These are phyloP conservation scores for Solanum stenotomum DNA, from an alignment of 257 asterid genomes.

Conservation along the genomic window DNA sequence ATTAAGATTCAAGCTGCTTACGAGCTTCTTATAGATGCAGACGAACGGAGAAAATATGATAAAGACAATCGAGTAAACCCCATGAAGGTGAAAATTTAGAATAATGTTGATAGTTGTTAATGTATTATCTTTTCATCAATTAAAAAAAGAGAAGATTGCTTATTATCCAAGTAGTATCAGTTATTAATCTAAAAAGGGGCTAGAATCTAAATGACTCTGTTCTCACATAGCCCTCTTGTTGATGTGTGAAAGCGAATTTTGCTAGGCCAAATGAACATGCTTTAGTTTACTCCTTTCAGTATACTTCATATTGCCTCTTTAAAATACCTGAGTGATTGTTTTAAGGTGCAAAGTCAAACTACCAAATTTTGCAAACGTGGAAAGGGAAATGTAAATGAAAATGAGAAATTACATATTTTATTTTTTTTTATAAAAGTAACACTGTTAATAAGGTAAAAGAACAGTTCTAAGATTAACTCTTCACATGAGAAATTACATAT, in stretches of 20 bases:
- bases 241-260: neutral
- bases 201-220: neutral
- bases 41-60: constrained; percentile 67
- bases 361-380: neutral
- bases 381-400: neutral
- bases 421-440: no score
- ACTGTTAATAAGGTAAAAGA: no score
- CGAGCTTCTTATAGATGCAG: constrained; percentile 80
- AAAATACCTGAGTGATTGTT: no score
- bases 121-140: neutral
- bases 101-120: neutral
- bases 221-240: neutral
- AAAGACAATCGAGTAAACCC: constrained; percentile 73
- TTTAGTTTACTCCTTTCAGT: neutral
- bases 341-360: neutral
- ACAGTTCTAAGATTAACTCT: no score
- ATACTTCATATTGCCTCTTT: no score
- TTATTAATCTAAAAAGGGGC: neutral
- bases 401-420: neutral
- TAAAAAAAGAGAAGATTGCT: neutral
- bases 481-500: neutral
- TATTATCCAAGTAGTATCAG: neutral
- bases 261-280: neutral
- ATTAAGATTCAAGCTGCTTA: constrained; percentile 97
- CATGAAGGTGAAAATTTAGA: constrained; percentile 53